Base-by-base conservation (phyloP, 345 rosid genomes). In the Boechera retrofracta region DNA sequence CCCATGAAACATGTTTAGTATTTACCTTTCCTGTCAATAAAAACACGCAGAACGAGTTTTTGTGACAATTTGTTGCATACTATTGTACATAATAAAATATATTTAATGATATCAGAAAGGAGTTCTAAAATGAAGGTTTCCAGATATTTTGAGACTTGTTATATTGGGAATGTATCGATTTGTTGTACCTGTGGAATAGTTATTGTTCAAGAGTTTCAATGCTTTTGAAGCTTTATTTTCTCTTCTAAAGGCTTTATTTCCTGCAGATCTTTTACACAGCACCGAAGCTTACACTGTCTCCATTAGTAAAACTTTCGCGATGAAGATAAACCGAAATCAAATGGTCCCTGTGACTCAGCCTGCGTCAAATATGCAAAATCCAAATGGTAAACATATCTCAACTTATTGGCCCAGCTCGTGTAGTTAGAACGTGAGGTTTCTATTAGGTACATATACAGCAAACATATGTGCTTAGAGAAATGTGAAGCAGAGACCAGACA, bases 311-410 rank as follows among this genome's bases (percentile, higher is more conserved):
- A 75, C 82, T 86, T 89, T 74, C 79, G 80, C 1, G 89, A 82
- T 39, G 88, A 85, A 18, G 97, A 84, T 13, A 85, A 67, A 65
- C 93, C 94, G 13, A 92, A 86, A 80, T 92, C 99, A 58, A 92
- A 95, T 3, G 97, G 91, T 80, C 96, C 98, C 58, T 84, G 78
- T 63, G 97, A 82, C 6, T 95, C 99, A 0, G 87, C 88, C 98
- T 95, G 89, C 80, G 42, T 41, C 44, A 49, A 5, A 65, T 7
- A 12, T 47, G 39, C 24, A 31, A n/a, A 77, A 32, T 7, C 48
- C 32, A 47, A 74, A 53, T 9, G 28, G 28, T 15, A 51, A 7
- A 49, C 12, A 1, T 55, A 16, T 9, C 47, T 38, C 13, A 64
- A 67, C 54, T 11, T 39, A 8, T 51, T 59, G 4, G 18, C 3